phyloP scores from a whole-genome alignment of 352 stramenopile species.

The Globisporangium apiculatum region DNA sequence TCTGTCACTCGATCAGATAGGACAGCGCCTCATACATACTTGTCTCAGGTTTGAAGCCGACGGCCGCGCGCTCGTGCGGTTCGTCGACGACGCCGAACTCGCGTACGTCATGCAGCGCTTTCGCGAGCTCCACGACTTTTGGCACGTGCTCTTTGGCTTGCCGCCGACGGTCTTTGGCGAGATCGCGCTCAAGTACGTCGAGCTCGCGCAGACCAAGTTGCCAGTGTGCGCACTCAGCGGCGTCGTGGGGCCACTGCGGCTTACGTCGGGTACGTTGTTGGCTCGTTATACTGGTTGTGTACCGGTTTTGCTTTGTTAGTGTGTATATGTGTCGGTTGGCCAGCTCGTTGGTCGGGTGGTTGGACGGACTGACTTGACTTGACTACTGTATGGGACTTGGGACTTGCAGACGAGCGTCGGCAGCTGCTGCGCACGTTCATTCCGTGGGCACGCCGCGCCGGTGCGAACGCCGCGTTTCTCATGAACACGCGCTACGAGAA shows the following conservation, averaged over 20 bases:
- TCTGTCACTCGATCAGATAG: no score
- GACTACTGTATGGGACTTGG: neutral
- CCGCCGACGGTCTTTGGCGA: slow-evolving; percentile 94
- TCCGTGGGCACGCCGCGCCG: slow-evolving; percentile 89
- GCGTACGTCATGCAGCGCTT: slow-evolving; percentile 96
- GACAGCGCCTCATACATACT: neutral
- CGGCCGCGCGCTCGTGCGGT: slow-evolving; percentile 71
- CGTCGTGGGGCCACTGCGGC: slow-evolving; percentile 85
- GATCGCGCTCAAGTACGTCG: slow-evolving; percentile 96
- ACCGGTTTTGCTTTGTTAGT: no score
- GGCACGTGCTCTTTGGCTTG: slow-evolving; percentile 93
- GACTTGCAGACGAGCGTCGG: slow-evolving; percentile 44
- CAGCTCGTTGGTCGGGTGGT: no score
- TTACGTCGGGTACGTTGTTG: slow-evolving; percentile 38
- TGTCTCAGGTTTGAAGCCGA: slow-evolving; percentile 82
- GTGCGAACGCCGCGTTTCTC: slow-evolving; percentile 63
- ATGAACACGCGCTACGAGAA: slow-evolving; percentile 96
- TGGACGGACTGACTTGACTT: neutral
- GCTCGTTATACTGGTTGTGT: no score
- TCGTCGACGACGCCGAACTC: slow-evolving; percentile 91
- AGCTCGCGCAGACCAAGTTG: slow-evolving; percentile 94
- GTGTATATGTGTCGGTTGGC: no score
- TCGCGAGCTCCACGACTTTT: slow-evolving; percentile 95
- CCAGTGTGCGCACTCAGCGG: slow-evolving; percentile 91
- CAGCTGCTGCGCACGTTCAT: slow-evolving; percentile 86